Evolutionary conservation across 1,139 yeast species (phyloP), one percentile per base, ranked within the genome.

Genomic region (Lodderomyces theae): DNA sequence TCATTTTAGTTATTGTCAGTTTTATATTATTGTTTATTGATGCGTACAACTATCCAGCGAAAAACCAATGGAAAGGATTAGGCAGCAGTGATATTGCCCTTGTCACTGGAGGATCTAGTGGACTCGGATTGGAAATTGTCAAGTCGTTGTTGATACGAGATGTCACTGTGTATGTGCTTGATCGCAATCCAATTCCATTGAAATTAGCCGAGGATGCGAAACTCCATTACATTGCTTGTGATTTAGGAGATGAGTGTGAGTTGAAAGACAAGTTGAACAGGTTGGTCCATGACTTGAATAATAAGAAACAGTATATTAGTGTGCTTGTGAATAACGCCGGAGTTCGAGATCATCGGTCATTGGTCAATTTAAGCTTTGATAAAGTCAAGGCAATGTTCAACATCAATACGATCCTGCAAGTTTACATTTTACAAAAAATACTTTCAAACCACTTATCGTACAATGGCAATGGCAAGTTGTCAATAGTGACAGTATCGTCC

Each of bases 311-410:
- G 2, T 48, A 53, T 16, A 63, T 85, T 2, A 72, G 80, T 24
- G 64, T 85, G 0, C 58, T 86, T 33, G 64, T 89, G 19, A 84
- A 85, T 54, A 87, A 86, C 57, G 96, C 95, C 0, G 96, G 92
- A 0, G 62, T 81, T 9, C 68, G 90, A 39, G 80, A 79, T 36
- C 60, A 61, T 42, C 67, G 70, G 33, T 51, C 72, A 1, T 49
- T 84, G 2, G 46, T 70, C 10, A 66, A 70, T 5, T 43, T 76
- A 37, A 42, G 61, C 0, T 59, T 52, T 2, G 51, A 52, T 0
- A 61, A 65, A 9, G 63, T 79, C 3, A 48, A 54, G 2, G 49
- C 52, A 0, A 58, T 80, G 1, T 66, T 82, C 41, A 64, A 72
- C 21, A 73, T 83, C 13, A 87, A 87, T 52, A 66, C 77, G 2